Conservation (phyloP, 1,284 basidiomycete species). For the Rugosomyces carneus region DNA sequence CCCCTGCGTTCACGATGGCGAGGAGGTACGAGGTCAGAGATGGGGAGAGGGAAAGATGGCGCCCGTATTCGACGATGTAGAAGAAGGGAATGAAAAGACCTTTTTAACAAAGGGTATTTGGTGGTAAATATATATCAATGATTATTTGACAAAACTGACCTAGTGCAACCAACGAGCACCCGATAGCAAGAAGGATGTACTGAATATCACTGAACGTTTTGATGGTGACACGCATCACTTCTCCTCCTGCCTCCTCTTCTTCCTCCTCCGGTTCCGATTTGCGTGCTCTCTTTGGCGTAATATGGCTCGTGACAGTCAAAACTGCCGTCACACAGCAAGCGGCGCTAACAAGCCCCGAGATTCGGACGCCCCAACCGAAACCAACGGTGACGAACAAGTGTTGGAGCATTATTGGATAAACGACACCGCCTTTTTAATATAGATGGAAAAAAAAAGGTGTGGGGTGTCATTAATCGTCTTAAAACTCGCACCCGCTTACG, state of each 20-base stretch:
- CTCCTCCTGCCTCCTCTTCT: no score
- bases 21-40: constrained; percentile 45
- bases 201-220: constrained; percentile 35
- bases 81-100: constrained; percentile 62
- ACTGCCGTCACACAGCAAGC: constrained; percentile 36
- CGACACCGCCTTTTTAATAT: constrained; percentile 48
- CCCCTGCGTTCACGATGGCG: constrained; percentile 58
- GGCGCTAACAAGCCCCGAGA: constrained; percentile 37
- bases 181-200: constrained; percentile 39
- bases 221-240: constrained; percentile 19
- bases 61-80: constrained; percentile 52
- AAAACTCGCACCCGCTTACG: background rate
- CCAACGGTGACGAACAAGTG: constrained; percentile 48
- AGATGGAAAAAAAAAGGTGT: background rate
- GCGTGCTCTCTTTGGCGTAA: constrained; percentile 14
- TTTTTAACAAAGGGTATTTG: no score
- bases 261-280: no score
- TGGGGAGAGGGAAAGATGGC: constrained; percentile 31
- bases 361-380: constrained; percentile 57
- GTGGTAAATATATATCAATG: background rate
- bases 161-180: constrained; percentile 45
- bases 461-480: no score
- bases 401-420: constrained; percentile 62
- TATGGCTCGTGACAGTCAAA: constrained; percentile 32
- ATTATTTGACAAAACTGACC: constrained; percentile 27